Conservation (phyloP, 2,329 filamentous ascomycete species). For the Cladosporium sp. region DNA sequence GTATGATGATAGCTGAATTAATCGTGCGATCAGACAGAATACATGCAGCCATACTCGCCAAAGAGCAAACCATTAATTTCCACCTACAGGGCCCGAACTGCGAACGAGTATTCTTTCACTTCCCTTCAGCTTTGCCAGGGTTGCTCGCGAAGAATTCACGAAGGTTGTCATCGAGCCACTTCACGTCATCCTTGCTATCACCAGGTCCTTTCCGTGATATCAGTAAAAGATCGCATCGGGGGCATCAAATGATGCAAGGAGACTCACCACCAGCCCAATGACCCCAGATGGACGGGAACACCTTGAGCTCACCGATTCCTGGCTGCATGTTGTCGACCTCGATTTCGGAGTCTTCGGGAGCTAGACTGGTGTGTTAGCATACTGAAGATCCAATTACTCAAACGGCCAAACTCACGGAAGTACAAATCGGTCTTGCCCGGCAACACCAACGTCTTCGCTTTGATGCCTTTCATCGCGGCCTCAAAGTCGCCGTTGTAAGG, state of each 20-base stretch:
- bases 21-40: neutral
- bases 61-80: neutral
- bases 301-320: slow-evolving; percentile 56
- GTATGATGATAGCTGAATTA: neutral
- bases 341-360: slow-evolving; percentile 72
- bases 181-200: slow-evolving; percentile 67
- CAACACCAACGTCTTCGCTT: slow-evolving; percentile 69
- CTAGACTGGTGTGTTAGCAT: slow-evolving; percentile 37
- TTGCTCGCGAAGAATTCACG: slow-evolving; percentile 50
- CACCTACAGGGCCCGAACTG: neutral
- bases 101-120: neutral
- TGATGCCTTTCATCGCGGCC: slow-evolving; percentile 66
- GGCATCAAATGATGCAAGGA: neutral
- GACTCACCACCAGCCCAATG: slow-evolving; percentile 54
- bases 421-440: slow-evolving; percentile 75
- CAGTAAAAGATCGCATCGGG: neutral
- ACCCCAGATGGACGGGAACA: slow-evolving; percentile 44
- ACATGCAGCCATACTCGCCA: neutral
- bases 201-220: slow-evolving; percentile 57
- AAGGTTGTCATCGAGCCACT: slow-evolving; percentile 68
- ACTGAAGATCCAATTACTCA: no score
- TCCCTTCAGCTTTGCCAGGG: neutral
- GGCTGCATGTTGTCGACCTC: slow-evolving; percentile 66
- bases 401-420: slow-evolving; percentile 58
- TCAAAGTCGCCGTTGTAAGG: slow-evolving; percentile 58